These are phyloP conservation scores for Cupressus sempervirens DNA, from an alignment of 75 land plant genomes.

Conservation along the genomic window DNA sequence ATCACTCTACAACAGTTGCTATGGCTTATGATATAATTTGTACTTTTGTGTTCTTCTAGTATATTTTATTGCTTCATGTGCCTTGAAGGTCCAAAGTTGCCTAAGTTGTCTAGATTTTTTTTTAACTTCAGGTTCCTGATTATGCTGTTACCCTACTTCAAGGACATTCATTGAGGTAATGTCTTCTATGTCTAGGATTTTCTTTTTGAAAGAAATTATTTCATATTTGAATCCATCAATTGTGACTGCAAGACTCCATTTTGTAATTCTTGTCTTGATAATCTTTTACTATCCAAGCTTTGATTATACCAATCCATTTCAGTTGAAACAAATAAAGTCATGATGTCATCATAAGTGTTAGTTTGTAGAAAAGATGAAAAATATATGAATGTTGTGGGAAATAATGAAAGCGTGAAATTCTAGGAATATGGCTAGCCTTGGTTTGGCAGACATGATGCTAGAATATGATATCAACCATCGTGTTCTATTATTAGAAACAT, in stretches of 20 bases:
- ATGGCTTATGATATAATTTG: background rate
- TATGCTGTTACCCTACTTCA: constrained; percentile 41
- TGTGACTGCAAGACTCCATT: background rate
- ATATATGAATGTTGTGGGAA: background rate
- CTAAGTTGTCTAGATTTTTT: background rate
- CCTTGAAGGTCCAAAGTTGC: background rate
- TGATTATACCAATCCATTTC: background rate
- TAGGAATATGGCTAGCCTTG: background rate
- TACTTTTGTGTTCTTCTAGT: background rate
- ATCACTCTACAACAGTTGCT: background rate
- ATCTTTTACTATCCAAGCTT: background rate
- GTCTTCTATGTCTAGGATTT: constrained; percentile 2
- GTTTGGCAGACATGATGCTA: background rate
- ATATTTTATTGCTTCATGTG: background rate
- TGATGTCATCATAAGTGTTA: background rate
- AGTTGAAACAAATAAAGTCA: background rate
- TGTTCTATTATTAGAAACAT: background rate
- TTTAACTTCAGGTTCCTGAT: constrained; percentile 4
- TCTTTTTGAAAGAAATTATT: background rate
- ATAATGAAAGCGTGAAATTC: background rate
- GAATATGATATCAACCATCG: background rate
- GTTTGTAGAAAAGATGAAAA: background rate
- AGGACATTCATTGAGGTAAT: constrained; percentile 32
- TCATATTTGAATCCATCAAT: background rate
- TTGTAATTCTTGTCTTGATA: background rate